Percentiles rank a stretch among this genome's conserved stretches.
Conservation (phyloP, 257 asterid species). For the Solanum tarijense region DNA sequence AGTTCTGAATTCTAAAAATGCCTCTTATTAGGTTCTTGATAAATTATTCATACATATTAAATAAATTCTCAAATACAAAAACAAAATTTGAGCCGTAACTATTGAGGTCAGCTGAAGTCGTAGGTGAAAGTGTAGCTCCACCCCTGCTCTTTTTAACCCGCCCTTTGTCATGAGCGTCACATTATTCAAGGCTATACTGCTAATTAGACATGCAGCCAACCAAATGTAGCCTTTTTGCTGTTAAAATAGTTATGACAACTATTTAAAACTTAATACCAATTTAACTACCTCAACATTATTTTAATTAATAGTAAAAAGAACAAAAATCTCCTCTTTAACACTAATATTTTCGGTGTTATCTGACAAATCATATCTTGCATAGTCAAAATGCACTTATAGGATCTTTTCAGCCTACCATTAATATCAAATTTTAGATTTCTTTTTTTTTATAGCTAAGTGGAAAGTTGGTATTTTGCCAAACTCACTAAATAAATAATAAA, state of each 20-base stretch:
- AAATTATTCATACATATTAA: not conserved
- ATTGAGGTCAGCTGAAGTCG: not conserved
- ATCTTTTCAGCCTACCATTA: not conserved
- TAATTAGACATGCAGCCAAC: slow-evolving; percentile 12
- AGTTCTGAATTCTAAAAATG: not conserved
- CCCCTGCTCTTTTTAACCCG: not conserved
- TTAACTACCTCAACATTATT: not conserved
- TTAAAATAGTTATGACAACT: not conserved
- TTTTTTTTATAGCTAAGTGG: not conserved
- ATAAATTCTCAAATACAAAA: not conserved
- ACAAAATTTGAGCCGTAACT: not conserved
- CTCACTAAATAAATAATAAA: not conserved
- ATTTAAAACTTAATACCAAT: not conserved
- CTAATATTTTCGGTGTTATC: not conserved
- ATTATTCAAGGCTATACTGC: not conserved
- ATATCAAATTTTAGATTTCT: not conserved
- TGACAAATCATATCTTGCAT: not conserved
- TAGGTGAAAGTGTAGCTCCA: not conserved
- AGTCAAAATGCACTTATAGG: not conserved
- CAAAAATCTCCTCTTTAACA: not conserved
- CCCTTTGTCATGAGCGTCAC: not conserved
- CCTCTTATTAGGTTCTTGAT: not conserved
- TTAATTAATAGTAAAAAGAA: not conserved
- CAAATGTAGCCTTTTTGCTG: slow-evolving; percentile 9
- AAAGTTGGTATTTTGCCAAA: not conserved